Base-by-base conservation (phyloP, 305 asterid genomes). In the Plantago rigida region DNA sequence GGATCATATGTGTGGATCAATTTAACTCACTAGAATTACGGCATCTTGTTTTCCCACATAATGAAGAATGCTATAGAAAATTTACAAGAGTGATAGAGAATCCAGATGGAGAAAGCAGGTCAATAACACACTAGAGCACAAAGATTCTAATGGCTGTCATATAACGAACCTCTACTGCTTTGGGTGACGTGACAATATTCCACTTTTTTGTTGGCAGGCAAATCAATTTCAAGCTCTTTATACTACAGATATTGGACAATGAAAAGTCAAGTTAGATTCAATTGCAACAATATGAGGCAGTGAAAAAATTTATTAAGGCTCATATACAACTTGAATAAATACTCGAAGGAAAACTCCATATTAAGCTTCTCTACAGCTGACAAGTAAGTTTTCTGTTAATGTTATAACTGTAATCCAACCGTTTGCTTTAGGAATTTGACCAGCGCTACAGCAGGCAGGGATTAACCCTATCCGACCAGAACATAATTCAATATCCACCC, bases 331-430 rank as follows among this genome's bases (percentile, higher is more conserved):
- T 31, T 31, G 6, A 31, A 9, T 9, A 0, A 41, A 10, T 1
- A 41, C 46, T 41, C 46, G 9, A 36, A 36, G 1, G 9, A 8
- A 36, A 36, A 36, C 44, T 36, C 6, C 11, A 5, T 36, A 36
- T 22, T 36, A 36, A 36, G 11, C 44, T 36, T 36, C 46, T 41
- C 46, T 9, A 36, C 1, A 36, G 9, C 46, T 26, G 3, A 41
- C 14, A 52, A 53, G 58, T 53, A 52, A 52, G 14, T 24, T 51
- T 51, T 51, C 57, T 3, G 10, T 11, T 4, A 11, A 24, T 51
- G 56, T 51, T 28, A 28, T 26, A 26, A 53, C 44, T 53, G 58
- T 52, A 52, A 52, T 12, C 29, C 34, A 13, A 52, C 57, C 24
- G 41, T 34, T 52, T 19, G 36, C 26, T 34, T 52, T 17, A 3